Evolutionary conservation across 805 yeast species (phyloP).

Genomic region (Metschnikowia cubensis): DNA sequence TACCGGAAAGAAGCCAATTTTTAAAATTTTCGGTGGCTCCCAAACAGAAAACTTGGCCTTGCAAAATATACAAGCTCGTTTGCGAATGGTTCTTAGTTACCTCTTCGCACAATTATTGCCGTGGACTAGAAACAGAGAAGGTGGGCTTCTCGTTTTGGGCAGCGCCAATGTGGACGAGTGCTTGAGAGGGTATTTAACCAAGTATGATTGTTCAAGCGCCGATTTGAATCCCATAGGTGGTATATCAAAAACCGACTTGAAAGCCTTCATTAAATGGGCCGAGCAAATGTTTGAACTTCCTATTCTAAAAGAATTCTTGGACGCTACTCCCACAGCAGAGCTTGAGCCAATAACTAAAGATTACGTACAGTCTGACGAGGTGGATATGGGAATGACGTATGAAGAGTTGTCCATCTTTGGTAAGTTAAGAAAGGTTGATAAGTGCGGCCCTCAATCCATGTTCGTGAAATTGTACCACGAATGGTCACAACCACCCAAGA

Average conservation of each 20-base stretch:
- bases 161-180: slow-evolving; percentile 98
- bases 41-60: slow-evolving; percentile 87
- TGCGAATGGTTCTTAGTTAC: slow-evolving; percentile 92
- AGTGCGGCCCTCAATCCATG: slow-evolving; percentile 96
- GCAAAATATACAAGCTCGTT: slow-evolving; percentile 94
- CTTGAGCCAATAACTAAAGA: slow-evolving; percentile 90
- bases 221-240: slow-evolving; percentile 99
- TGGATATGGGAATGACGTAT: slow-evolving; percentile 97
- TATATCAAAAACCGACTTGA: slow-evolving; percentile 89
- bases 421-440: slow-evolving; percentile 80
- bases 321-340: slow-evolving; percentile 97
- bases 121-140: slow-evolving; percentile 76
- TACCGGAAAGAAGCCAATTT: slow-evolving; percentile 85
- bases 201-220: slow-evolving; percentile 96
- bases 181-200: slow-evolving; percentile 89
- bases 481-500: slow-evolving; percentile 71
- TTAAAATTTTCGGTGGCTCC: slow-evolving; percentile 91
- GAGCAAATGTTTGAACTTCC: slow-evolving; percentile 67
- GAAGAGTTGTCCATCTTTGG: slow-evolving; percentile 93
- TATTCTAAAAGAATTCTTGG: slow-evolving; percentile 68
- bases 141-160: slow-evolving; percentile 87
- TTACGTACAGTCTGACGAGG: slow-evolving; percentile 94
- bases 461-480: slow-evolving; percentile 83
- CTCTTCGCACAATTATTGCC: slow-evolving; percentile 92
- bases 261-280: slow-evolving; percentile 81